These are phyloP conservation scores for Ophiostoma pallidulum DNA, from an alignment of 2,329 filamentous ascomycete species.

Conservation along the genomic window DNA sequence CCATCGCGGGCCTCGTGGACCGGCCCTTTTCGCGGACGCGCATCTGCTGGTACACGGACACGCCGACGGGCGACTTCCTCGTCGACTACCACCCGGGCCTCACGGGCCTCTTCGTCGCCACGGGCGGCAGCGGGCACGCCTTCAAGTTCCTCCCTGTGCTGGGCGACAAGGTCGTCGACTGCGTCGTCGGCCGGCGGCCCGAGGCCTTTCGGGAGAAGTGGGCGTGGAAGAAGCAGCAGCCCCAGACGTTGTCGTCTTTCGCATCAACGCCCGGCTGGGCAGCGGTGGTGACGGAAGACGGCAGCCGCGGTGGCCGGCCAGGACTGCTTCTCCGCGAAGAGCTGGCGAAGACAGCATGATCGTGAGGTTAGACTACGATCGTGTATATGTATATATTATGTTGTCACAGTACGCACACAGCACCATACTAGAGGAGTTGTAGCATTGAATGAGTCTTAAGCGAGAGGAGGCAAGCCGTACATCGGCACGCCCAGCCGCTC, in stretches of 20 bases:
- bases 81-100: conserved; percentile 58
- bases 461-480: too few species aligned
- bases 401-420: too few species aligned
- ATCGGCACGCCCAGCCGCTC: too few species aligned
- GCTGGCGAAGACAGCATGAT: conserved; percentile 28
- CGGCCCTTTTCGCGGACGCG: conserved; percentile 53
- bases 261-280: conserved; percentile 22
- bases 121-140: conserved; percentile 54
- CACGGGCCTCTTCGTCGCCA: conserved; percentile 49
- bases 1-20: conserved; percentile 42
- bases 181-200: conserved; percentile 36
- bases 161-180: conserved; percentile 51
- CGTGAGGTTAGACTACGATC: not conserved
- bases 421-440: too few species aligned
- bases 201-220: conserved; percentile 47
- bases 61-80: conserved; percentile 60
- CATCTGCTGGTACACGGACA: conserved; percentile 71
- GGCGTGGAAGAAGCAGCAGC: conserved; percentile 58
- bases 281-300: conserved; percentile 42
- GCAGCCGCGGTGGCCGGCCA: conserved; percentile 39
- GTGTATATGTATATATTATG: too few species aligned
- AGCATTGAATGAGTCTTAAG: too few species aligned
- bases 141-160: conserved; percentile 63
- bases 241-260: too few species aligned
- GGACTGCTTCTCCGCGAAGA: conserved; percentile 38